Conservation (phyloP, 345 rosid species). For the Corchorus olitorius region DNA sequence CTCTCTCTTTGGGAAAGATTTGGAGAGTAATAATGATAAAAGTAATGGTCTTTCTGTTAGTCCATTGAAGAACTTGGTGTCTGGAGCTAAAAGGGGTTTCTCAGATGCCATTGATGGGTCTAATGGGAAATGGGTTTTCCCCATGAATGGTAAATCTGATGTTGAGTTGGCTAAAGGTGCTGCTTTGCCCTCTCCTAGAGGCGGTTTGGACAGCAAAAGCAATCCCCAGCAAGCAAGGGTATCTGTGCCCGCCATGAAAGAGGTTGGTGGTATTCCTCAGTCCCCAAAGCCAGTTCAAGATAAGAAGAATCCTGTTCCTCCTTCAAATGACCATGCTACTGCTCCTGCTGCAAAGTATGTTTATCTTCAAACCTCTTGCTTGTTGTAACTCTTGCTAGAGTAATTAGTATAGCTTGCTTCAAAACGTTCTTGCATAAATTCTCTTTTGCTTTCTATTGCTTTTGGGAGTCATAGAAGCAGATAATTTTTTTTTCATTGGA, state of each 20-base stretch:
- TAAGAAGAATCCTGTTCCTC: conserved; percentile 36
- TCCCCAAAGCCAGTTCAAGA: conserved; percentile 40
- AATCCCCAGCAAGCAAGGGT: conserved; percentile 28
- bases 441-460: too few species aligned
- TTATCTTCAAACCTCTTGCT: conserved; percentile 7
- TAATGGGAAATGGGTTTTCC: conserved; percentile 49
- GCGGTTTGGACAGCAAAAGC: conserved; percentile 28
- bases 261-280: conserved; percentile 37
- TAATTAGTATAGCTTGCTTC: too few species aligned
- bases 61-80: conserved; percentile 45
- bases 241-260: conserved; percentile 25
- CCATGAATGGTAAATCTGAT: conserved; percentile 44
- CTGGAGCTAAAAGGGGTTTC: conserved; percentile 72
- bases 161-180: conserved; percentile 42
- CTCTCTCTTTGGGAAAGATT: conserved; percentile 60
- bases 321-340: conserved; percentile 38
- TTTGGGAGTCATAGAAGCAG: neutral
- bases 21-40: conserved; percentile 30
- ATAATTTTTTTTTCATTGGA: neutral
- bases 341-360: conserved; percentile 71
- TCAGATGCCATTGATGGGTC: conserved; percentile 58
- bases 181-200: conserved; percentile 47
- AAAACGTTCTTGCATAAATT: too few species aligned
- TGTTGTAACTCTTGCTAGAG: neutral
- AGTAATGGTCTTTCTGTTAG: conserved; percentile 29